Percentiles rank a stretch among this genome's conserved stretches.
These are phyloP conservation scores for Fusarium heterosporum DNA, from an alignment of 2,329 filamentous ascomycete species.

Conservation along the genomic window DNA sequence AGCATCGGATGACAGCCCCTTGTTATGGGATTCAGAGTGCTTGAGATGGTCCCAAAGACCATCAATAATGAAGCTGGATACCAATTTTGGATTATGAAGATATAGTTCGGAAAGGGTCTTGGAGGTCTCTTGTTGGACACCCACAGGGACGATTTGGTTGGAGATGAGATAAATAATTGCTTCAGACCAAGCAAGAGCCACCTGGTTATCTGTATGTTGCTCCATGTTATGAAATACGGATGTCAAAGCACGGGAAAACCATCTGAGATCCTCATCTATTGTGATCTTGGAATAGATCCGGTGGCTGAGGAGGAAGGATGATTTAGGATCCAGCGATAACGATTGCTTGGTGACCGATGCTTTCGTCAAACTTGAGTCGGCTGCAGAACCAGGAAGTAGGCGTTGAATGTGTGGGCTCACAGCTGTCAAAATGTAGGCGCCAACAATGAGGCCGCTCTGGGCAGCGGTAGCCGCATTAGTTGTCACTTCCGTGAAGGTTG, in stretches of 20 bases:
- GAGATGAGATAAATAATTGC: slow-evolving; percentile 84
- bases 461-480: slow-evolving; percentile 82
- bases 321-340: slow-evolving; percentile 79
- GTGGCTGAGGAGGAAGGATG: slow-evolving; percentile 86
- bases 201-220: slow-evolving; percentile 59
- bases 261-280: slow-evolving; percentile 79
- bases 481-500: slow-evolving; percentile 81
- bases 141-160: slow-evolving; percentile 69
- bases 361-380: slow-evolving; percentile 63
- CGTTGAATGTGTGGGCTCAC: slow-evolving; percentile 68
- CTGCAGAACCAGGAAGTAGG: slow-evolving; percentile 65
- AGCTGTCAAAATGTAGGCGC: slow-evolving; percentile 79
- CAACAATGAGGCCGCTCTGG: slow-evolving; percentile 84
- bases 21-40: slow-evolving; percentile 75
- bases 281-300: slow-evolving; percentile 86
- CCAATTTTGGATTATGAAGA: slow-evolving; percentile 64
- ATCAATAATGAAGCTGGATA: slow-evolving; percentile 73
- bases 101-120: slow-evolving; percentile 75
- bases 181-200: slow-evolving; percentile 82
- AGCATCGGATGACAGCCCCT: slow-evolving; percentile 78
- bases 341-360: slow-evolving; percentile 72
- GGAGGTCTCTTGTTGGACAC: slow-evolving; percentile 72
- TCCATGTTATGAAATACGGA: slow-evolving; percentile 68
- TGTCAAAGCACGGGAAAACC: slow-evolving; percentile 78
- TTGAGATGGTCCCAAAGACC: slow-evolving; percentile 86